Conservation (phyloP, 2,329 filamentous ascomycete genomes). For the Ilyonectria sp. region DNA sequence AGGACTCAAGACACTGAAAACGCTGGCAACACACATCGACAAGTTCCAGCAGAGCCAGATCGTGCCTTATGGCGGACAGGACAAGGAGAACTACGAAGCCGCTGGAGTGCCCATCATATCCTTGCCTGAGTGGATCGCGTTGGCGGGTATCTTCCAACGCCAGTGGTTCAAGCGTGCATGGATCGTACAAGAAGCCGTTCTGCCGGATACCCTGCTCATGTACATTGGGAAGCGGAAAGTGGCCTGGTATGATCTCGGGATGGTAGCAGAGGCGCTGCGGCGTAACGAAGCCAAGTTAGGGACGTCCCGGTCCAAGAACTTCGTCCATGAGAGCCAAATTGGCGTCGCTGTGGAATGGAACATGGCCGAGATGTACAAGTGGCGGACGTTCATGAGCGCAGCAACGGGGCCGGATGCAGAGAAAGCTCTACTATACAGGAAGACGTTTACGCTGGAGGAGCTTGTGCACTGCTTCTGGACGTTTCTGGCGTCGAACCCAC, state of each 20-base stretch:
- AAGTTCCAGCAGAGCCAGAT: slow-evolving; percentile 39
- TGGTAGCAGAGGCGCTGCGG: slow-evolving; percentile 38
- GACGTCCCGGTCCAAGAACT: slow-evolving; percentile 30
- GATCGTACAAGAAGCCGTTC: slow-evolving; percentile 49
- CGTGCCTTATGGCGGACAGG: slow-evolving; percentile 39
- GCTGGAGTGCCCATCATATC: slow-evolving; percentile 38
- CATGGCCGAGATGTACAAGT: slow-evolving; percentile 46
- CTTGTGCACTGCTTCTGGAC: slow-evolving; percentile 44
- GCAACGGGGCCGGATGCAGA: slow-evolving; percentile 12
- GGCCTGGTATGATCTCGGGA: slow-evolving; percentile 37
- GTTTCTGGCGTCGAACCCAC: slow-evolving; percentile 43
- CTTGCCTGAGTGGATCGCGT: slow-evolving; percentile 34
- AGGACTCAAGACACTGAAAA: slow-evolving; percentile 35
- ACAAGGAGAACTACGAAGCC: slow-evolving; percentile 38
- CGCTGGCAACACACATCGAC: slow-evolving; percentile 27
- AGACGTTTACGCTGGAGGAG: slow-evolving; percentile 33
- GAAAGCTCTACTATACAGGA: slow-evolving; percentile 18
- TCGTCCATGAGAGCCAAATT: slow-evolving; percentile 35
- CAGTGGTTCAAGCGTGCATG: slow-evolving; percentile 50
- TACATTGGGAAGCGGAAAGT: slow-evolving; percentile 41
- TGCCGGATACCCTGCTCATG: slow-evolving; percentile 42
- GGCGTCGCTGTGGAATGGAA: slow-evolving; percentile 46
- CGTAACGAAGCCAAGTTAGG: slow-evolving; percentile 37
- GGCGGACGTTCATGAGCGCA: slow-evolving; percentile 30
- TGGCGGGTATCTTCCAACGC: slow-evolving; percentile 44